A percentile compares a stretch with the other conserved stretches of the same genome.
phyloP scores from a whole-genome alignment of 305 asterid genomes.

The Fraxinus nigra region DNA sequence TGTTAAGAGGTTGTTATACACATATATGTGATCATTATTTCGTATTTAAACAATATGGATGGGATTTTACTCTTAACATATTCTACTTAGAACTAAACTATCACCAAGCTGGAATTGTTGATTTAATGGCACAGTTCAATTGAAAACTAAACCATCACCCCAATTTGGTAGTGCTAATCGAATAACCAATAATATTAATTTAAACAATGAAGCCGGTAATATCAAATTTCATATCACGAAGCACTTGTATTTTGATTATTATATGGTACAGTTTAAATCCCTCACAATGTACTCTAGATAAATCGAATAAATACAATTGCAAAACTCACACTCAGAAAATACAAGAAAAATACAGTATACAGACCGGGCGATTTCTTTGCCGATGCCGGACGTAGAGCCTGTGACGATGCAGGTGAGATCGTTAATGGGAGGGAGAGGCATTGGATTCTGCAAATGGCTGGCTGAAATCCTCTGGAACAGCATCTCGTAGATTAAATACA shows the following conservation, averaged over 20 bases:
- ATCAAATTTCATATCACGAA: not conserved
- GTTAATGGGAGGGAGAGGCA: slow-evolving; percentile 78
- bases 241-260: not conserved
- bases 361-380: slow-evolving; percentile 77
- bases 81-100: not conserved
- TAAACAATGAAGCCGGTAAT: not conserved
- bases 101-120: not conserved
- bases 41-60: not conserved
- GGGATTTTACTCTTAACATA: not conserved
- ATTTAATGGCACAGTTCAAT: not conserved
- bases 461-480: slow-evolving; percentile 90
- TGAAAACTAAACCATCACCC: not conserved
- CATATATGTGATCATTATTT: not conserved
- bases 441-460: slow-evolving; percentile 74
- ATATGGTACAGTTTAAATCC: not conserved
- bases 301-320: not conserved
- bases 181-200: not conserved
- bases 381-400: slow-evolving; percentile 96
- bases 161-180: not conserved
- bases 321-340: not conserved
- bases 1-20: not conserved
- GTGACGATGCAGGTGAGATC: slow-evolving; percentile 81
- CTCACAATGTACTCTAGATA: not conserved
- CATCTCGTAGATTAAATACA: slow-evolving; percentile 65
- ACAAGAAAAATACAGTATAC: not conserved